Conservation (phyloP, 2,329 filamentous ascomycete genomes). For the Aspergillus intermedius region DNA sequence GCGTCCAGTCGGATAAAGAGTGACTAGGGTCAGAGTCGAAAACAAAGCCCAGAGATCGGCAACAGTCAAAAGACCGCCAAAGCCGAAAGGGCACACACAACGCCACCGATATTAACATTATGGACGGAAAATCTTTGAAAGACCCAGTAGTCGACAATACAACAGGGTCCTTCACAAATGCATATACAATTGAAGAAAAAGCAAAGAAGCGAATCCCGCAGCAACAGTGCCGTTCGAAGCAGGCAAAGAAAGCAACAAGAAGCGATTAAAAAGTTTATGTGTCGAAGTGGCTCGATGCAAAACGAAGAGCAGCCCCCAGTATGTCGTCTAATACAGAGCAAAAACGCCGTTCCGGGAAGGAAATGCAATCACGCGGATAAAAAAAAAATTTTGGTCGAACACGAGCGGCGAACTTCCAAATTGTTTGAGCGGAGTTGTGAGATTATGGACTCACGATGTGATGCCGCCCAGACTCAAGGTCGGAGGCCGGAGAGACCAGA, state of each 20-base stretch:
- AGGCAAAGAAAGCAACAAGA: conserved; percentile 13
- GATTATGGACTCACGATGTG: conserved; percentile 14
- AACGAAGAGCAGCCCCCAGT: conserved; percentile 20
- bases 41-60: conserved; percentile 5
- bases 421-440: neutral
- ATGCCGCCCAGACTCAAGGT: conserved; percentile 35
- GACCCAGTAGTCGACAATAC: neutral
- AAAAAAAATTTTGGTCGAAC: conserved; percentile 4
- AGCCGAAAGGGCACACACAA: conserved; percentile 2
- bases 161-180: conserved; percentile 10
- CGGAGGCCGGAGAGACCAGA: conserved; percentile 29
- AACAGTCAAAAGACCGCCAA: neutral
- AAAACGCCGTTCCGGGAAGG: conserved; percentile 30
- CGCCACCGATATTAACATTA: conserved; percentile 36
- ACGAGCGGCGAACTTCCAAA: neutral
- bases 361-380: conserved; percentile 22
- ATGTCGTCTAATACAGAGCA: conserved; percentile 26
- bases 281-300: conserved; percentile 35
- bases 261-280: conserved; percentile 33
- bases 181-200: conserved; percentile 32
- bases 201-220: conserved; percentile 12
- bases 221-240: conserved; percentile 14
- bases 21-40: conserved; percentile 27
- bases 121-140: conserved; percentile 23
- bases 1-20: conserved; percentile 27